Evolutionary conservation across 2,329 filamentous ascomycete species (phyloP).

Genomic region (Graphilbum fragrans): DNA sequence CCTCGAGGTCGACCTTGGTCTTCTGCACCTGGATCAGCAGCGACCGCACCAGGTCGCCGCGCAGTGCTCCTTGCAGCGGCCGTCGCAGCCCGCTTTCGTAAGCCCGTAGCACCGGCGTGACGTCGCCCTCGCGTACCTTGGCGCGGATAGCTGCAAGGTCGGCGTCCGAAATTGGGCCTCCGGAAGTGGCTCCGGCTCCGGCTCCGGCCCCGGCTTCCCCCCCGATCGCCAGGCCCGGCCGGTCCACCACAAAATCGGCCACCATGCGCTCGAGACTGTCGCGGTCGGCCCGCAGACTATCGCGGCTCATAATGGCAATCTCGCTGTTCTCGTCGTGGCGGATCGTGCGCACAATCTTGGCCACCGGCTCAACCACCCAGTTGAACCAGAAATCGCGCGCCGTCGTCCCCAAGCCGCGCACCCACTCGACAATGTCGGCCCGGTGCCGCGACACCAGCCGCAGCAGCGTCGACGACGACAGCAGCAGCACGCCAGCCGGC

Average conservation of each 20-base stretch:
- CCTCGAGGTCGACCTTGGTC: constrained; percentile 95
- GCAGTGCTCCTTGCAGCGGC: constrained; percentile 71
- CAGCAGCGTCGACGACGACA: constrained; percentile 81
- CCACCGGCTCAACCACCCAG: constrained; percentile 81
- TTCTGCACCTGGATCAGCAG: constrained; percentile 96
- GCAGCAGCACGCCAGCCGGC: constrained; percentile 54
- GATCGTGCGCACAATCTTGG: constrained; percentile 80
- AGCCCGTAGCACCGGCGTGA: constrained; percentile 81
- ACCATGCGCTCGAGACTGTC: constrained; percentile 96
- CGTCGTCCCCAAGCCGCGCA: constrained; percentile 67
- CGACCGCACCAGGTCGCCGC: constrained; percentile 78
- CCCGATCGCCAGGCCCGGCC: constrained; percentile 49
- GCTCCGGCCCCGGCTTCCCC: constrained; percentile 13
- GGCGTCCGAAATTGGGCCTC: constrained; percentile 43
- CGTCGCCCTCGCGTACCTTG: constrained; percentile 80
- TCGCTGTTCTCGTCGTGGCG: constrained; percentile 86
- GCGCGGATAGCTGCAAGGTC: constrained; percentile 64
- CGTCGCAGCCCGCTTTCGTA: constrained; percentile 81
- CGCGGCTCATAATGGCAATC: constrained; percentile 91
- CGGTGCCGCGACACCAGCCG: constrained; percentile 62
- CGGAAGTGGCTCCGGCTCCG: neutral
- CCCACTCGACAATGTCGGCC: constrained; percentile 69
- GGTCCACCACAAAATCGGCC: constrained; percentile 83
- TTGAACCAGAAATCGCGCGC: constrained; percentile 87
- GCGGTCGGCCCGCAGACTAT: constrained; percentile 79